Evolutionary conservation across 2,329 filamentous ascomycete genomes (phyloP), one percentile per base, ranked within the genome.

Genomic region (Cladosporium sp.): DNA sequence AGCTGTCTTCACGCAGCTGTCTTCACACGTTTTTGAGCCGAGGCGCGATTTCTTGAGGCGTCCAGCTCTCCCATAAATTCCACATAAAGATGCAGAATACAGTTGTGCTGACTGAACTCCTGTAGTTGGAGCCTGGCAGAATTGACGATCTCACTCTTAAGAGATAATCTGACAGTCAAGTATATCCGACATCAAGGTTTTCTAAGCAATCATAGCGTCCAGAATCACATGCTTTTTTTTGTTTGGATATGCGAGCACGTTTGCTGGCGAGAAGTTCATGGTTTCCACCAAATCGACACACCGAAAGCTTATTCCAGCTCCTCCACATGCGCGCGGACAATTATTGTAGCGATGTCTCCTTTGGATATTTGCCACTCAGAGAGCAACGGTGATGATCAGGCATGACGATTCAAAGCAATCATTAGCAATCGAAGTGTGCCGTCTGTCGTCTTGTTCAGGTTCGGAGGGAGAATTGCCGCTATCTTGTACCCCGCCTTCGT

Each of bases 291-390:
- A n/a, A 23, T 46, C 2, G 35, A 40, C 16, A 35, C 33, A 35
- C 33, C 33, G 52, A 55, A 53, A 55, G 52, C 52, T 55, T 55
- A 33, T 46, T 21, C 40, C 40, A 4, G 18, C 52, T 33, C 52
- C 52, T 55, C 52, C 52, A 55, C 52, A 31, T 55, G 29, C 18
- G 28, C 28, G 28, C 52, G 52, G 52, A 55, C 29, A 55, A 33
- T 21, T 6, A 14, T 55, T 33, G 29, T 31, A n/a, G 52, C 52
- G 52, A 8, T 33, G 52, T 31, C 37, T 44, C n/a, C n/a, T 46
- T 21, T 46, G 8, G 40, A 23, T 21, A 5, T 23, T 21, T 23
- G 40, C 10, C 18, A 21, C 40, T 44, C 18, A 26, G 2, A 46
- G 18, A 12, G 7, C 10, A n/a, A 46, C n/a, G n/a, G 21, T 33